These are phyloP conservation scores for Diospyros kaki DNA, from an alignment of 148 eudicot genomes.

Conservation along the genomic window DNA sequence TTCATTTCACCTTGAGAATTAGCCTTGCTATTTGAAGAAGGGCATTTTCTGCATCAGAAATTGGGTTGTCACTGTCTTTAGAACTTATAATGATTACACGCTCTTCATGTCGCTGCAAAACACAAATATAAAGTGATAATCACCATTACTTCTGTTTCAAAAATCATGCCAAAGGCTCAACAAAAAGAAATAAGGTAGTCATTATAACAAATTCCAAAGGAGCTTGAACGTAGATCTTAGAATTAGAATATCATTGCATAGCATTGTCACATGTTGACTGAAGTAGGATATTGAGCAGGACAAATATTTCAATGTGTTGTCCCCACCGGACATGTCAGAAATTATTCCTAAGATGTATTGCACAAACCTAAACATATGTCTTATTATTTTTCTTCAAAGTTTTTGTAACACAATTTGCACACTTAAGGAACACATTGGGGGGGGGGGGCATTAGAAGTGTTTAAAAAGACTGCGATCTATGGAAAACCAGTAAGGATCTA, in stretches of 20 bases:
- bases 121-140: not conserved
- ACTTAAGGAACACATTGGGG: too few relatives aligned
- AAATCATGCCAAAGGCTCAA: not conserved
- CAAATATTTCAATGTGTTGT: too few relatives aligned
- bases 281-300: too few relatives aligned
- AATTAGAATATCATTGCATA: not conserved
- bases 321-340: too few relatives aligned
- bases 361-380: too few relatives aligned
- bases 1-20: conserved; percentile 59
- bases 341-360: too few relatives aligned
- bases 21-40: conserved; percentile 67
- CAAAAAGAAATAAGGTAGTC: not conserved
- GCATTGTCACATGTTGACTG: too few relatives aligned
- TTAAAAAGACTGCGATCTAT: too few relatives aligned
- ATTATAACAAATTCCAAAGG: not conserved
- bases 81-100: conserved; percentile 87
- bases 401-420: too few relatives aligned
- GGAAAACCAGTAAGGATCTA: too few relatives aligned
- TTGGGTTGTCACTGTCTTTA: conserved; percentile 49
- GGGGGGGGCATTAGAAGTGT: too few relatives aligned
- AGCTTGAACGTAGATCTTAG: not conserved
- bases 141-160: not conserved
- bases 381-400: too few relatives aligned
- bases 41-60: conserved; percentile 82
- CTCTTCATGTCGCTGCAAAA: conserved; percentile 76